phyloP scores from a whole-genome alignment of 257 asterid genomes.

The Linderniella brevidens region DNA sequence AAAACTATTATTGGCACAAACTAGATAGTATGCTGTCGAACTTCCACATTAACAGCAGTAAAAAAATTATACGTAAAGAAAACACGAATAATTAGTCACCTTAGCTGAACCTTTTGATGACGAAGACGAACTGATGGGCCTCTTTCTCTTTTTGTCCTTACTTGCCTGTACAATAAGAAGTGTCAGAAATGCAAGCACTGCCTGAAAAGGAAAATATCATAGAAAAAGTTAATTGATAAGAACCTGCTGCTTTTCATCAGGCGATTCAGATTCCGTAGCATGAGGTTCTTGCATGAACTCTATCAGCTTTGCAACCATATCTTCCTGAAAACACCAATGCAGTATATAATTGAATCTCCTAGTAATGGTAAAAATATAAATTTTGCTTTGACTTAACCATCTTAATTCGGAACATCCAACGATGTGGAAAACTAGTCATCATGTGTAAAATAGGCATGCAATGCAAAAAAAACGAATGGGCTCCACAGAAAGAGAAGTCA shows the following conservation, averaged over 20 bases:
- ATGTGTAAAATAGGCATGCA: too few species aligned
- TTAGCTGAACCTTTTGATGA: slow-evolving; percentile 49
- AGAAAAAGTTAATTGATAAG: neutral
- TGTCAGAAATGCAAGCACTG: neutral
- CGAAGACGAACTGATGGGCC: slow-evolving; percentile 14
- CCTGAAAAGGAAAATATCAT: neutral
- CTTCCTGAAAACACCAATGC: slow-evolving; percentile 46
- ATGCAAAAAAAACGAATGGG: too few species aligned
- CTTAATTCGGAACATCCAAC: too few species aligned
- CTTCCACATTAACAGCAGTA: too few species aligned
- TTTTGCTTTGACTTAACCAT: too few species aligned
- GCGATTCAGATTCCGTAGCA: slow-evolving; percentile 55
- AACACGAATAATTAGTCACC: slow-evolving; percentile 30
- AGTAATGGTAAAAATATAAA: too few species aligned
- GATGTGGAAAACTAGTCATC: too few species aligned
- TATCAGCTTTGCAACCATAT: slow-evolving; percentile 50
- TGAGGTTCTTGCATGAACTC: slow-evolving; percentile 80
- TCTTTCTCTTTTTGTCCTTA: slow-evolving; percentile 65
- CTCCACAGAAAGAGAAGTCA: neutral
- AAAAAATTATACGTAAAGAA: neutral
- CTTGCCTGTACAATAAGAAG: slow-evolving; percentile 2
- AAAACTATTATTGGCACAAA: too few species aligned
- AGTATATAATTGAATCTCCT: neutral
- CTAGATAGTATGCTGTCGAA: too few species aligned
- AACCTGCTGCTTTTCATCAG: slow-evolving; percentile 80